These are phyloP conservation scores for Selenicereus undatus DNA, from an alignment of 148 eudicot species.

Conservation along the genomic window DNA sequence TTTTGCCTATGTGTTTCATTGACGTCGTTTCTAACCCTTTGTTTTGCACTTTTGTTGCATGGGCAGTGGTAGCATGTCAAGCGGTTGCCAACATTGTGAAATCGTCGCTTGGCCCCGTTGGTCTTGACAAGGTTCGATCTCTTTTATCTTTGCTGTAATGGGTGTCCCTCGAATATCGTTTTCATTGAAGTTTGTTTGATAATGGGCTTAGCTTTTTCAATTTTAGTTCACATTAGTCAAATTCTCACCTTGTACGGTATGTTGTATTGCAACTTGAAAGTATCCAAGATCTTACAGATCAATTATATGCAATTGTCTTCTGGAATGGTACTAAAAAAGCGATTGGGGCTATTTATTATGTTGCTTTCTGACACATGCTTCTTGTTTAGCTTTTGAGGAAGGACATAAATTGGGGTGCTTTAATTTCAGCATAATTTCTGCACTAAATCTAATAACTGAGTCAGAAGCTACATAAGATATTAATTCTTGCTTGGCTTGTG, in stretches of 20 bases:
- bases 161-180: background rate
- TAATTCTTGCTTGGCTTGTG: background rate
- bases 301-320: background rate
- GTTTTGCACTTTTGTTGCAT: background rate
- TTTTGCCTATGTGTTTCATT: background rate
- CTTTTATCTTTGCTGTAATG: background rate
- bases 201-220: background rate
- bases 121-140: conserved; percentile 80
- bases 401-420: background rate
- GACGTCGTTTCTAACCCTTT: background rate
- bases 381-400: background rate
- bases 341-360: background rate
- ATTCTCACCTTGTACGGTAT: background rate
- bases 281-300: background rate
- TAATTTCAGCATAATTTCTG: background rate
- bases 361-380: background rate
- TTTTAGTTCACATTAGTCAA: background rate
- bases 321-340: background rate
- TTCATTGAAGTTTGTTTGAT: background rate
- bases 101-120: conserved; percentile 97
- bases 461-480: background rate
- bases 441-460: background rate
- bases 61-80: conserved; percentile 86
- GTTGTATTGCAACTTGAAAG: background rate
- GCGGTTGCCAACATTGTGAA: conserved; percentile 87